A percentile compares a stretch with the other conserved stretches of the same genome.
Evolutionary conservation across 805 yeast species (phyloP).

Genomic region (Zygosaccharomyces rouxii): DNA sequence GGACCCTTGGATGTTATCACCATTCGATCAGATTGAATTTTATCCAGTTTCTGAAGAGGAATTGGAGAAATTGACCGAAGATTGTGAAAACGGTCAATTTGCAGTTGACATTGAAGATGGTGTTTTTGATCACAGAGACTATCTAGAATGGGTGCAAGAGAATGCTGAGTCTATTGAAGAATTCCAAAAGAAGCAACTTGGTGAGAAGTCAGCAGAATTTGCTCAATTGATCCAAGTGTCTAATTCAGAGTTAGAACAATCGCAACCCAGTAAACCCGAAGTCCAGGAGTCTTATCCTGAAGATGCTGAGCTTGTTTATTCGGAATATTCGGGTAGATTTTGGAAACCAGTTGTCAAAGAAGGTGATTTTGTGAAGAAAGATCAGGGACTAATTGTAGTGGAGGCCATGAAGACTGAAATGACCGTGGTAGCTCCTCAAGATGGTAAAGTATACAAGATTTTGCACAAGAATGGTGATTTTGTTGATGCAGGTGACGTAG

Average conservation of each 20-base stretch:
- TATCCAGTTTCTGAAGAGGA: conserved; percentile 87
- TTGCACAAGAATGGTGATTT: conserved; percentile 86
- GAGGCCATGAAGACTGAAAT: conserved; percentile 99
- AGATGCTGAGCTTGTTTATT: conserved; percentile 76
- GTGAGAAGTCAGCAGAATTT: conserved; percentile 82
- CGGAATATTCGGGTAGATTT: conserved; percentile 95
- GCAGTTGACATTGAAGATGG: conserved; percentile 68
- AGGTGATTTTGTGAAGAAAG: conserved; percentile 68
- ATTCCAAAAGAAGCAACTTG: conserved; percentile 64
- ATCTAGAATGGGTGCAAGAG: conserved; percentile 70
- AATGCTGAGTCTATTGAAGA: conserved; percentile 68
- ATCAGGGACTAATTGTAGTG: conserved; percentile 80
- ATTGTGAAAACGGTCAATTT: conserved; percentile 77
- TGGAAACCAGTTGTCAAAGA: conserved; percentile 86
- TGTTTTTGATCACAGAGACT: conserved; percentile 77
- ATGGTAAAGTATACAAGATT: conserved; percentile 69
- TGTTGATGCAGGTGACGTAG: conserved; percentile 95
- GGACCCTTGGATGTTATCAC: conserved; percentile 85
- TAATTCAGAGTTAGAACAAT: conserved; percentile 62
- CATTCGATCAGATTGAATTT: conserved; percentile 92
- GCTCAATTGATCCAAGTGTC: conserved; percentile 76
- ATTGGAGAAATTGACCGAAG: conserved; percentile 64
- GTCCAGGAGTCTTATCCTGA: conserved; percentile 63
- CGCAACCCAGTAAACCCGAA: conserved; percentile 43
- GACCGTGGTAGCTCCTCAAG: conserved; percentile 69